phyloP scores from a whole-genome alignment of 2,329 filamentous ascomycete genomes.

The Diaporthe australafricana region DNA sequence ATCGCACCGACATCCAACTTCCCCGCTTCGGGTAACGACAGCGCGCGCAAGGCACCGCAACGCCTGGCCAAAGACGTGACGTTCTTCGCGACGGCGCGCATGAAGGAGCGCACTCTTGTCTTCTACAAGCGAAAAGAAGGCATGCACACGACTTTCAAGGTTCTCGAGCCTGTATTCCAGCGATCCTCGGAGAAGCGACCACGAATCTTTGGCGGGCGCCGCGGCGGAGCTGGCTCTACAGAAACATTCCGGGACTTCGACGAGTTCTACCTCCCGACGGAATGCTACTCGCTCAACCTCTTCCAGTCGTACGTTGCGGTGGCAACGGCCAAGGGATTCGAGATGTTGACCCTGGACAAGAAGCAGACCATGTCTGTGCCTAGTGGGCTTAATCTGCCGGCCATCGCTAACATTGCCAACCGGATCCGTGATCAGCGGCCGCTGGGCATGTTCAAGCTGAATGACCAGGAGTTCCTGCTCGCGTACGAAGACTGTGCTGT shows the following conservation, averaged over 20 bases:
- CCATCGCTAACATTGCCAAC: constrained; percentile 85
- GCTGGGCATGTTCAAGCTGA: constrained; percentile 95
- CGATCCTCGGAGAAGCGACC: constrained; percentile 88
- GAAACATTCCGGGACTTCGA: constrained; percentile 99
- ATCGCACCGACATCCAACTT: constrained; percentile 75
- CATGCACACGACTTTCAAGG: constrained; percentile 93
- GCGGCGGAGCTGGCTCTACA: constrained; percentile 75
- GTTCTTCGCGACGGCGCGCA: constrained; percentile 94
- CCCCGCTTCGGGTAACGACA: constrained; percentile 74
- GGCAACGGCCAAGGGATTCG: constrained; percentile 90
- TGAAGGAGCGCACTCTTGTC: constrained; percentile 95
- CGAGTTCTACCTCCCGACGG: constrained; percentile 97
- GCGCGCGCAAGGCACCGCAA: constrained; percentile 86
- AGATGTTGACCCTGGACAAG: constrained; percentile 96
- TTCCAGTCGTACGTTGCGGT: constrained; percentile 96
- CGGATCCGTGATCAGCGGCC: constrained; percentile 87
- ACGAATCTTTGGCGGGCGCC: constrained; percentile 72
- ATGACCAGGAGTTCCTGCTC: constrained; percentile 90
- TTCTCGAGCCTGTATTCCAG: constrained; percentile 94
- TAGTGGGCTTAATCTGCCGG: constrained; percentile 77
- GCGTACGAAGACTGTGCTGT: constrained; percentile 97
- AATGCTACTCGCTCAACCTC: constrained; percentile 94
- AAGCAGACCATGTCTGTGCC: constrained; percentile 96
- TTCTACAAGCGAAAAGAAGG: constrained; percentile 98
- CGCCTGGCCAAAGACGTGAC: constrained; percentile 93